Evolutionary conservation across 2,329 filamentous ascomycete species (phyloP), one percentile per base, ranked within the genome.

Genomic region (Fusarium heterosporum): DNA sequence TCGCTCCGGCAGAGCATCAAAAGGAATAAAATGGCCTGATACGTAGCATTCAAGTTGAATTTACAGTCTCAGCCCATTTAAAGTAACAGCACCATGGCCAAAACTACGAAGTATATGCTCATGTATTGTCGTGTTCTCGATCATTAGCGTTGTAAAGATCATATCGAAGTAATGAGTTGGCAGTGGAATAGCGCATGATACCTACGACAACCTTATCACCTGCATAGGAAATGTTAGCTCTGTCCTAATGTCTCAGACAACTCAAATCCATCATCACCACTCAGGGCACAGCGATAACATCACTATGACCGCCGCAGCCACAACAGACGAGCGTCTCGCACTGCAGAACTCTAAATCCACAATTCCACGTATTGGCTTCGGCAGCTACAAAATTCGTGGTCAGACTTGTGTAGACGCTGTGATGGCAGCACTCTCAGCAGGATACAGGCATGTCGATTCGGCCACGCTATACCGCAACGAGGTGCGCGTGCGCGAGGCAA

Each of bases 311-410:
- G 32, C 39, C 22, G 46, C 54, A 6, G 54, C 69, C n/a, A 67
- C 50, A 11, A 46, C 67, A 38, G n/a, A 65, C 4, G 58, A 64
- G 19, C 47, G 55, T 6, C 40, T 76, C 22, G 25, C 62, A 8
- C 66, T 79, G 16, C 57, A 65, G 28, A 69, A 71, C 16, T 71
- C 73, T 2, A 48, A 22, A 30, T 39, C 22, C 11, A 58, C 57
- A 14, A 89, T 93, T 17, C 90, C 91, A 25, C 83, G 82, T 28
- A 83, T 93, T 11, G 90, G 90, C 13, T 92, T 93, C 72, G 90
- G 90, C 48, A 89, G 92, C 61, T 93, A 90, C 78, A 85, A 84
- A 61, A 87, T 88, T 8, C 81, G 82, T 4, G 74, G 80, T 36
- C 74, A 83, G 40, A 80, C 82, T 63, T 91, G 88, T 75, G 80